Base-by-base conservation (phyloP, 768 basidiomycete genomes). In the Leccinum boreale region DNA sequence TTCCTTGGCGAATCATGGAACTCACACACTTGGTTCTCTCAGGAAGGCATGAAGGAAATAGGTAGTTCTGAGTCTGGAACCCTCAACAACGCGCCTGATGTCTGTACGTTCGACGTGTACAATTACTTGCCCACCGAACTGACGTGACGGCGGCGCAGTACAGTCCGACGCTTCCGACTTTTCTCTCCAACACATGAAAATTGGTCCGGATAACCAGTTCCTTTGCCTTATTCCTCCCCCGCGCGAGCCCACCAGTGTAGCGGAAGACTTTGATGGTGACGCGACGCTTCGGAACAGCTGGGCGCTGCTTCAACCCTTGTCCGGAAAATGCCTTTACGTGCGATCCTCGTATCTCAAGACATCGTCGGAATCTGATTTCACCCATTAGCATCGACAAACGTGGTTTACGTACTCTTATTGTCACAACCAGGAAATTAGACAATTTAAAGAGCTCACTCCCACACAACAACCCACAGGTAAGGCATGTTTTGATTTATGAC, bases 361-460 rank as follows among this genome's bases (percentile, higher is more conserved):
- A 45, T 46, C 53, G 55, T 66, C 61, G 61, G 53, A 65, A 72
- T 71, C 74, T 71, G 64, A 75, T 70, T 61, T 58, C 48, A 50
- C 67, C 58, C 64, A 54, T 61, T 76, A 93, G 88, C 85, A 88
- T 70, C 85, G 85, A 64, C 90, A 93, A 78, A 85, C 87, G 39
- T 97, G 94, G 94, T 98, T 98, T 78, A 98, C 94, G 36, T 98
- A 98, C 75, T 87, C 92, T 50, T 97, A 91, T 73, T 94, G 96
- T 77, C 94, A 99, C 77, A 91, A 94, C 73, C 82, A 85, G 52
- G 87, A 97, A 75, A 93, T 98, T 60, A 87, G 95, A 57, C 97
- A 99, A 75, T 99, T 98, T 80, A 90, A 90, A 74, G 94, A 94
- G 72, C 77, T 89, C 58, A 69, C 77, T 63, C 85, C 84, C 68